Base-by-base conservation (phyloP, 331 rosid genomes). In the Rosa hybrid region DNA sequence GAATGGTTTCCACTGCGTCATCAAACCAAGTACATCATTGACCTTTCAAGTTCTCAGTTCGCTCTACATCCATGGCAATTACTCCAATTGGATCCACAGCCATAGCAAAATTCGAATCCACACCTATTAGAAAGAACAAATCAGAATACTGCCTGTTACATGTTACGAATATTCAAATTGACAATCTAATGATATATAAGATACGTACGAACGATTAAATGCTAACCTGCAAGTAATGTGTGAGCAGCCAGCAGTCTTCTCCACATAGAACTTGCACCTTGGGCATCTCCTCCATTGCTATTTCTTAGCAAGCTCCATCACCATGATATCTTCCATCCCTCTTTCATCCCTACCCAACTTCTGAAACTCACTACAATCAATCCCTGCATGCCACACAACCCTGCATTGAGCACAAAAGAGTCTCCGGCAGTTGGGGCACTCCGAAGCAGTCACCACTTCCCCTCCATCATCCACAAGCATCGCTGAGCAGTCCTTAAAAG, bases 371-470 rank as follows among this genome's bases (percentile, higher is more conserved):
- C 3, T 1, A 5, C 98, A 92, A 0, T 82, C 89, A 13, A 85
- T 11, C 0, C 87, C 93, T 0, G 62, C 78, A 68, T 94, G 97
- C 97, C 98, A 92, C 1, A 90, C 18, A 13, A 82, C 94, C 75
- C 38, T 77, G 51, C 93, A 90, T 70, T 72, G 85, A 0, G 94
- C 97, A 45, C 97, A 94, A 70, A 94, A 90, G 80, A 90, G 8
- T 56, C 97, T 79, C 27, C 86, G 56, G 21, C 96, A 90, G 45
- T 74, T 69, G 1, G 88, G 90, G 65, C 97, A 92, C 39, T 88
- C 89, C 0, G 95, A 77, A 23, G 16, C 21, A 2, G 90, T 91
- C 81, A 94, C 84, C 13, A 34, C 48, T 56, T 80, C 85, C 0
- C 1, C 76, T 1, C 83, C 92, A 7, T 94, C 92, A 30, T 75